Base-by-base conservation (phyloP, 768 basidiomycete genomes). In the Russula brevipes region DNA sequence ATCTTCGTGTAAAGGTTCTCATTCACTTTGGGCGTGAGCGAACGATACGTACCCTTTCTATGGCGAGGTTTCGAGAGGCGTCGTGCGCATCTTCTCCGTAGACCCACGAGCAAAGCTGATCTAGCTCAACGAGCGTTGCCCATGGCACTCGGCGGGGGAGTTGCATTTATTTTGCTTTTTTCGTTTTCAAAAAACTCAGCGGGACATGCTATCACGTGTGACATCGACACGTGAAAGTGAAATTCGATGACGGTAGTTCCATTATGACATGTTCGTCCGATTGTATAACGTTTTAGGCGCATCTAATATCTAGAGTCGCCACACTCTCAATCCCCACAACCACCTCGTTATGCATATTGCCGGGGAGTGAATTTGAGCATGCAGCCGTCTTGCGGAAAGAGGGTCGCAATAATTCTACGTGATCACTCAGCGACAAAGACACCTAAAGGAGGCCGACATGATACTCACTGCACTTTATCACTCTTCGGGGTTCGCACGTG, bases 311-410 rank as follows among this genome's bases (percentile, higher is more conserved):
- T 39, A 53, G 35, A 31, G 31, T 63, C 31, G 41, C 52, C 57
- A 11, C 52, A n/a, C 10, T 33, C 30, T 42, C 52, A 11, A 14
- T 31, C 24, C 19, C 24, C 33, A 58, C 38, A 63, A 64, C n/a
- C 6, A 38, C 39, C n/a, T 17, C 11, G 4, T 65, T 49, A 63
- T 36, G 41, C 44, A 12, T 41, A 11, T 41, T 46, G 30, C 35
- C 88, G 84, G 36, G 91, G 88, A 2, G 82, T 80, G 69, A 96
- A 82, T 71, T 85, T 90, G 66, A 98, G 80, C 61, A 83, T 75
- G 69, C 93, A 92, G 47, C 91, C 92, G 70, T 98, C 95, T 74
- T 91, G 87, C 11, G 97, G 97, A 85, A 99, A 99, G 47, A 98
- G 76, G 24, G 94, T 97, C n/a, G 95, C 91, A 68, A 98, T 93